These are phyloP conservation scores for Cryptosporidium ubiquitum DNA, from an alignment of 169 alveolate genomes.

Conservation along the genomic window DNA sequence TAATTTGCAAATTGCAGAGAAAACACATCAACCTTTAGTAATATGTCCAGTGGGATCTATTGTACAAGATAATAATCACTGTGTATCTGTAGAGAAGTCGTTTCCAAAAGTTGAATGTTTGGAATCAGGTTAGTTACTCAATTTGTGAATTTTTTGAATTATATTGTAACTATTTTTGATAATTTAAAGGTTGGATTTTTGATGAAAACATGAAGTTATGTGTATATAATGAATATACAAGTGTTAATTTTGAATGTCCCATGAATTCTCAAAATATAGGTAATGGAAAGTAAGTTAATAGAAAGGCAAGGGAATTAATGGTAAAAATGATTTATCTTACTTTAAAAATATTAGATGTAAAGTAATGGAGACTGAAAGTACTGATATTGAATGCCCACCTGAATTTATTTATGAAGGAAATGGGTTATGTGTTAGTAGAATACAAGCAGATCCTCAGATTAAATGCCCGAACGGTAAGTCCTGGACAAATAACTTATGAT, in stretches of 20 bases:
- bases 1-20: background rate
- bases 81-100: slow-evolving; percentile 15
- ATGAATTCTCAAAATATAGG: slow-evolving; percentile 36
- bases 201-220: slow-evolving; percentile 21
- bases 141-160: background rate
- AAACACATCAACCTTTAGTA: slow-evolving; percentile 52
- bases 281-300: slow-evolving; percentile 54
- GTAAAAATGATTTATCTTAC: background rate
- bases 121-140: slow-evolving; percentile 44
- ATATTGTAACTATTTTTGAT: background rate
- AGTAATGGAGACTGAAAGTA: slow-evolving; percentile 52
- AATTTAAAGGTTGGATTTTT: slow-evolving; percentile 45
- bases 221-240: slow-evolving; percentile 37
- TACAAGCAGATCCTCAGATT: slow-evolving; percentile 65
- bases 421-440: slow-evolving; percentile 36
- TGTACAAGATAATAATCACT: slow-evolving; percentile 25
- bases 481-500: background rate
- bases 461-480: slow-evolving; percentile 68
- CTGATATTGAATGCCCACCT: slow-evolving; percentile 69
- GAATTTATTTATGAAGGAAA: slow-evolving; percentile 64
- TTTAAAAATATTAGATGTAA: slow-evolving; percentile 26
- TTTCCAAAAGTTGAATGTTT: slow-evolving; percentile 38
- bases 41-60: slow-evolving; percentile 61
- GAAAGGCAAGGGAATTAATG: background rate
- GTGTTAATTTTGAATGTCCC: slow-evolving; percentile 47